Conservation (phyloP, 2,329 filamentous ascomycete genomes). For the Alternaria novae-zelandiae region DNA sequence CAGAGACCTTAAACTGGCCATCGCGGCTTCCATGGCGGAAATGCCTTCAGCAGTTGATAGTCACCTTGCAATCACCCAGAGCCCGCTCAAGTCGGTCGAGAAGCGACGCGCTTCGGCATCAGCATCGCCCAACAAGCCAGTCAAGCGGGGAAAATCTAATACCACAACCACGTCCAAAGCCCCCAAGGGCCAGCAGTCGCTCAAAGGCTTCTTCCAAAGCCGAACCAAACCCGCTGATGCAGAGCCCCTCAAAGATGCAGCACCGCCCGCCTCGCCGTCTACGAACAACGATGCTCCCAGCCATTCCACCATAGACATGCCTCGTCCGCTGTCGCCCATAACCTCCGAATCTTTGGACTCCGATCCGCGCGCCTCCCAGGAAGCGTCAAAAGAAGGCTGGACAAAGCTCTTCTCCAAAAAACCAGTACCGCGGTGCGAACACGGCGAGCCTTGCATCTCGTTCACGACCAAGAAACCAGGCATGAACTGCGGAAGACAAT, state of each 20-base stretch:
- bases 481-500: slow-evolving; percentile 73
- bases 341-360: slow-evolving; percentile 14
- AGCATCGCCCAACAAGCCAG: slow-evolving; percentile 24
- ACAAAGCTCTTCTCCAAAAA: slow-evolving; percentile 80
- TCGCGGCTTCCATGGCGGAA: slow-evolving; percentile 7
- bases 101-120: slow-evolving; percentile 38
- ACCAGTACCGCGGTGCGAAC: slow-evolving; percentile 79
- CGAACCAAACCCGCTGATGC: slow-evolving; percentile 42
- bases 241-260: slow-evolving; percentile 2
- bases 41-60: slow-evolving; percentile 7
- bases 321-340: slow-evolving; percentile 1
- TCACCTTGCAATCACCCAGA: slow-evolving; percentile 5
- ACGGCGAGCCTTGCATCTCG: slow-evolving; percentile 84
- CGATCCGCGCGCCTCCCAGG: slow-evolving; percentile 60
- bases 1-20: slow-evolving; percentile 14
- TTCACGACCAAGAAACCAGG: slow-evolving; percentile 88
- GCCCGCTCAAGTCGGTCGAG: slow-evolving; percentile 33
- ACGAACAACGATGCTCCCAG: slow-evolving; percentile 2
- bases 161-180: slow-evolving; percentile 25
- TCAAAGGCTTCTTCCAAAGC: slow-evolving; percentile 75
- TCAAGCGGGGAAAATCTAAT: slow-evolving; percentile 61
- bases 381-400: slow-evolving; percentile 77
- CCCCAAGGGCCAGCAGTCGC: slow-evolving; percentile 63
- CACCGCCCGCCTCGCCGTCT: slow-evolving; percentile 3
- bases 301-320: slow-evolving; percentile 4